Evolutionary conservation across 2,329 filamentous ascomycete species (phyloP).

Genomic region (Beauveria brongniartii): DNA sequence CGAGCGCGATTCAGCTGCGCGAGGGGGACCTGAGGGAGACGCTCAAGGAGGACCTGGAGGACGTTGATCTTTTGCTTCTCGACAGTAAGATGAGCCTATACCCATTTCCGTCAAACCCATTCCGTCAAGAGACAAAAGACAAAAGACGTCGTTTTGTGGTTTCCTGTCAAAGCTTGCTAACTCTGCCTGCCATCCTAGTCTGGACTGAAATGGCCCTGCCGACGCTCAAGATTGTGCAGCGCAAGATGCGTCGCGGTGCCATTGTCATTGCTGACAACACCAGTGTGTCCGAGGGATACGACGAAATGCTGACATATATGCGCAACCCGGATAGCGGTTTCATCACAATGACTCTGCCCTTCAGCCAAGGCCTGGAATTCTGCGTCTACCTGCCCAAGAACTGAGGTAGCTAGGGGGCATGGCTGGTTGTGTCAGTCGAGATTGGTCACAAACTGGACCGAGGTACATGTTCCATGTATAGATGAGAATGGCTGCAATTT

Average conservation of each 20-base stretch:
- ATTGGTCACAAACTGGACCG: neutral
- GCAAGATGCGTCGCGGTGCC: conserved; percentile 33
- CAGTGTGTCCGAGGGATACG: conserved; percentile 28
- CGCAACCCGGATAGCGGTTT: conserved; percentile 36
- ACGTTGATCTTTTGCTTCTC: conserved; percentile 37
- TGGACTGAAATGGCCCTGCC: conserved; percentile 44
- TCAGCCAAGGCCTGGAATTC: conserved; percentile 15
- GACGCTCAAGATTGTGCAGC: conserved; percentile 35
- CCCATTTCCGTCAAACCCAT: neutral
- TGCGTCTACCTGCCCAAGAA: conserved; percentile 15
- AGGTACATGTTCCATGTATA: neutral
- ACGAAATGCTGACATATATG: conserved; percentile 36
- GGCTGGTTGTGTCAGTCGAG: neutral
- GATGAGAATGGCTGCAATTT: neutral
- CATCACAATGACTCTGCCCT: conserved; percentile 22
- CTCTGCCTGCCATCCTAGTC: conserved; percentile 25
- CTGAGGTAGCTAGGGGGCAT: neutral
- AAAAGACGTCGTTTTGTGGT: too few relatives aligned
- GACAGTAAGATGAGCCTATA: conserved; percentile 39
- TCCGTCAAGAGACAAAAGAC: too few relatives aligned
- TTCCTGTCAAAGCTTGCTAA: neutral
- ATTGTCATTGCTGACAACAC: conserved; percentile 41
- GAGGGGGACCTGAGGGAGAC: conserved; percentile 47
- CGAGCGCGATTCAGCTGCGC: conserved; percentile 40
- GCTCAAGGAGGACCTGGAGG: conserved; percentile 20